Evolutionary conservation across 257 asterid genomes (phyloP).

Genomic region (Lycium barbarum): DNA sequence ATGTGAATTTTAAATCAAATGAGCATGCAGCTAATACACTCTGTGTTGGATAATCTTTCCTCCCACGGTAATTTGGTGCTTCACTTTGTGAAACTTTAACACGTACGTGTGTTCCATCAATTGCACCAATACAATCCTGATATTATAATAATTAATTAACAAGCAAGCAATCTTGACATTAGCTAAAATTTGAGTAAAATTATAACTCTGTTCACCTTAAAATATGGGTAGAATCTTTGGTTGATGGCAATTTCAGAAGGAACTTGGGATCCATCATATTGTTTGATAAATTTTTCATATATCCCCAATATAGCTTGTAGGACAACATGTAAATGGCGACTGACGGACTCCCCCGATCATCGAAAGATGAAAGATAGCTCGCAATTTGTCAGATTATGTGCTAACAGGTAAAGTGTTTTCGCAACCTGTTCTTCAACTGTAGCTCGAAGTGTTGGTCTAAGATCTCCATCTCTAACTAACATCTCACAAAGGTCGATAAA

Average conservation of each 20-base stretch:
- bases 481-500: too few species aligned
- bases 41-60: conserved; percentile 17
- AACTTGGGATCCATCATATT: too few species aligned
- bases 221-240: too few species aligned
- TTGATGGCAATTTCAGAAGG: too few species aligned
- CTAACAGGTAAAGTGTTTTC: neutral
- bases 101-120: too few species aligned
- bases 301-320: neutral
- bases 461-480: too few species aligned
- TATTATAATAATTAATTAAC: too few species aligned
- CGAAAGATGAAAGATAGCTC: neutral
- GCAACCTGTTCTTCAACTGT: neutral
- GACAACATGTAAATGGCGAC: neutral
- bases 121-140: too few species aligned
- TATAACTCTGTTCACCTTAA: too few species aligned
- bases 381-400: neutral
- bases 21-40: conserved; percentile 17
- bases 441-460: too few species aligned
- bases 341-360: neutral
- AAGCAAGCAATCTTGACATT: too few species aligned
- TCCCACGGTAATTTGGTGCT: conserved; percentile 10
- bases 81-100: neutral
- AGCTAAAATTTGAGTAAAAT: too few species aligned
- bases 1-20: conserved; percentile 26
- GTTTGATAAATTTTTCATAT: neutral